These are phyloP conservation scores for Microbotryum saponariae DNA, from an alignment of 1,284 basidiomycete genomes.

Conservation along the genomic window DNA sequence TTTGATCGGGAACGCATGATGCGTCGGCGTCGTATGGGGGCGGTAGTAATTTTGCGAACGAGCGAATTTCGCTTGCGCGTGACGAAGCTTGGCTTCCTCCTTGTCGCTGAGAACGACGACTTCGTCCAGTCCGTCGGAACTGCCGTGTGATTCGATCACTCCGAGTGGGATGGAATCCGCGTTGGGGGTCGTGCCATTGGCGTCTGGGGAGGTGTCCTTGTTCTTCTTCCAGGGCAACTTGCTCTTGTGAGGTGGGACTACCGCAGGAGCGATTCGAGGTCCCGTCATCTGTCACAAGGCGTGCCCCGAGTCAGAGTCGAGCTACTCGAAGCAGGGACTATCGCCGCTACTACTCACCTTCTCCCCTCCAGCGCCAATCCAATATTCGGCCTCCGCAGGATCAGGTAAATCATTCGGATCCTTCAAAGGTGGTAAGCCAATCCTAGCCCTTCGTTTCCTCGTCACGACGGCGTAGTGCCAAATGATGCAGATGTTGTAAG, in stretches of 20 bases:
- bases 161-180: neutral
- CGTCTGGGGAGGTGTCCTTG: neutral
- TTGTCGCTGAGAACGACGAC: slow-evolving; percentile 7
- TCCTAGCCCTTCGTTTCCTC: slow-evolving; percentile 3
- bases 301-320: too few species aligned
- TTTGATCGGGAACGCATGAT: slow-evolving; percentile 13
- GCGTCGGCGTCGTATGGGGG: slow-evolving; percentile 14
- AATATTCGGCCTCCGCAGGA: slow-evolving; percentile 6
- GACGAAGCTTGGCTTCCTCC: slow-evolving; percentile 6
- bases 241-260: neutral
- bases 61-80: slow-evolving; percentile 5
- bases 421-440: slow-evolving; percentile 5
- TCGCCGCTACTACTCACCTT: neutral
- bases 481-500: slow-evolving; percentile 32
- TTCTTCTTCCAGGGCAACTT: slow-evolving; percentile 4
- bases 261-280: neutral
- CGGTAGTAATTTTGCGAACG: slow-evolving; percentile 14
- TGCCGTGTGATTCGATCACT: slow-evolving; percentile 1
- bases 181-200: neutral
- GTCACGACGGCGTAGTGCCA: slow-evolving; percentile 14
- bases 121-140: neutral
- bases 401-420: slow-evolving; percentile 16
- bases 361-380: slow-evolving; percentile 14
- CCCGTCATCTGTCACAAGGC: slow-evolving; percentile 2
- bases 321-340: too few species aligned